Base-by-base conservation (phyloP, 2,329 filamentous ascomycete genomes). In the Chrysoporthe austroafricana region DNA sequence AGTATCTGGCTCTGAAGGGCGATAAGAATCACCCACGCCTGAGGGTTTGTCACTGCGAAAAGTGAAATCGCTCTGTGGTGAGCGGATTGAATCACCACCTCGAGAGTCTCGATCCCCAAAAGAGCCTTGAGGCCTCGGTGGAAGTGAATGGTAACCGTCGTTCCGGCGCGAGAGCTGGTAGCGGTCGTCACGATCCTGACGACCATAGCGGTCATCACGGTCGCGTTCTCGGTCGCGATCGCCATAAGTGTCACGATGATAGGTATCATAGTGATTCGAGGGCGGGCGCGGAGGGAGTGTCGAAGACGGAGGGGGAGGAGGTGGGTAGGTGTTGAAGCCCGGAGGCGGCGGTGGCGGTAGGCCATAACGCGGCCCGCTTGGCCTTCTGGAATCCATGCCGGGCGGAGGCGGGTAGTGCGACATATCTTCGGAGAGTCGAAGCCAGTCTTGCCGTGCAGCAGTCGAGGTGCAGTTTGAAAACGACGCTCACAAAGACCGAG, bases 11-110 rank as follows among this genome's bases (percentile, higher is more conserved):
- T 65, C 72, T 58, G 13, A 65, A 13, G 77, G 77, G 7, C 76
- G 72, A 65, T 71, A 7, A 1, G 75, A 72, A 11, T 83, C 78
- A 21, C 78, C 75, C 18, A 88, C 77, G 4, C 85, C 85, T 0
- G 81, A 71, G 3, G 86, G 85, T 62, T 84, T 84, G 13, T 86
- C 81, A 54, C 83, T 77, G 7, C 84, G 83, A 68, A 88, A 89
- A 0, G 83, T 85, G 73, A 89, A 89, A 62, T 88, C 85, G 48
- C 85, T 75, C 62, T 79, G 79, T 13, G 81, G 81, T 7, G 78
- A 79, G 0, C 74, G 76, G 61, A 76, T 76, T 44, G 63, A 62
- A n/a, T 70, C 69, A 48, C 63, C 62, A 5, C 63, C 66, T 7
- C 66, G 58, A 14, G 59, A 66, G 21, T 63, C 54, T 18, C 39